Evolutionary conservation across 495 filamentous ascomycete species (phyloP), one percentile per base, ranked within the genome.

Genomic region (Cairneyella variabilis): DNA sequence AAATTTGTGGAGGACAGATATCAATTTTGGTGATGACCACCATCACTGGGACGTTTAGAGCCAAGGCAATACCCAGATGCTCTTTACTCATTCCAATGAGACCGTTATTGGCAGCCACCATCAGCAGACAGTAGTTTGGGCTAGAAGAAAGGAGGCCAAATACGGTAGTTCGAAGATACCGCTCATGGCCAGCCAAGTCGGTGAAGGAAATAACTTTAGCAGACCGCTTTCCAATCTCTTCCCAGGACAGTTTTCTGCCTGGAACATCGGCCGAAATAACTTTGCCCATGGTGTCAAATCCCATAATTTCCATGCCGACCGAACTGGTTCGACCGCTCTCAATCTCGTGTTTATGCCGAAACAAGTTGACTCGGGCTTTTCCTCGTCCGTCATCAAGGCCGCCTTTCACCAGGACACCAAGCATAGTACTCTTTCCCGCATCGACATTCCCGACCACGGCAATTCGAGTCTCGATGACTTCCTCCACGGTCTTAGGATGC

Each of bases 1-100:
- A 70, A 64, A 98, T 96, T 53, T 98, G 86, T 0, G 95, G 93
- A 16, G 93, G 93, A 63, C 93, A 98, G 47, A 97, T 98, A 68
- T 98, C 93, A 57, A 97, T 97, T 70, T 98, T 98, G 66, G 93
- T 98, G 53, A 98, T 83, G 53, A 97, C 90, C 22, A 98, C 91
- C 86, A 98, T 92, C 59, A 98, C 90, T 3, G 93, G 93, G 21
- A 98, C 95, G 64, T 97, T 97, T 28, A 98, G 71, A 2, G 93
- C 92, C 17, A 97, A 73, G 1, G 93, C 93, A 64, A 98, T 97
- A 16, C 93, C 93, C 17, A 98, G 76, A 69, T 98, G 93, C 71
- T 98, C 93, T 73, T 93, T 95, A 69, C 88, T 91, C 93, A 98
- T 98, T 6, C 93, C 93, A 55, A 97, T 90, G 17, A 98, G 72